These are phyloP conservation scores for Telopea speciosissima DNA, from an alignment of 177 flowering plant species.

Conservation along the genomic window DNA sequence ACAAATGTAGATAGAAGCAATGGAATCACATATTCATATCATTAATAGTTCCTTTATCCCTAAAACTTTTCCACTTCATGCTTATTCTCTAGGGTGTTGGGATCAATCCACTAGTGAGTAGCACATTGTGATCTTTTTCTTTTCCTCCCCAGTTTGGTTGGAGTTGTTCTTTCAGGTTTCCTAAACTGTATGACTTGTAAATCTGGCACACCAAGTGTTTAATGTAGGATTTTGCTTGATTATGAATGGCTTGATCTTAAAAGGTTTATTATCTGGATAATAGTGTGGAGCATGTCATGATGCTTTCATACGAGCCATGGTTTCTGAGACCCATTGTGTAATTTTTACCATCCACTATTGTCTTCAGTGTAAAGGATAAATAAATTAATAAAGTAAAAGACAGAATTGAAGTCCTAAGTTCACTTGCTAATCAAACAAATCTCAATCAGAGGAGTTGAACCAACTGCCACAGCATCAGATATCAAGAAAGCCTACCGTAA, in stretches of 20 bases:
- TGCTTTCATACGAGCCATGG: neutral
- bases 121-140: no score
- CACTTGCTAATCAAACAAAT: neutral
- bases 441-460: constrained; percentile 71
- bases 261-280: neutral
- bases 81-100: neutral
- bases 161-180: no score
- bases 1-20: neutral
- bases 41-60: neutral
- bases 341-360: neutral
- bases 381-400: neutral
- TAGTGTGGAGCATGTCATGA: neutral
- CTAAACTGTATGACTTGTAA: no score
- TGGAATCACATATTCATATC: neutral
- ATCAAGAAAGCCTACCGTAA: constrained; percentile 88
- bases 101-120: neutral
- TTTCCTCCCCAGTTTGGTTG: no score
- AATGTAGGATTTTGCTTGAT: no score
- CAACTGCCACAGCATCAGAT: constrained; percentile 55
- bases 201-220: no score
- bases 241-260: neutral
- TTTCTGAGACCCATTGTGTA: neutral
- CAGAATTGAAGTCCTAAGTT: neutral
- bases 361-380: neutral
- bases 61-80: neutral